Conservation (phyloP, 257 asterid genomes). For the Thymus mandschuricus region DNA sequence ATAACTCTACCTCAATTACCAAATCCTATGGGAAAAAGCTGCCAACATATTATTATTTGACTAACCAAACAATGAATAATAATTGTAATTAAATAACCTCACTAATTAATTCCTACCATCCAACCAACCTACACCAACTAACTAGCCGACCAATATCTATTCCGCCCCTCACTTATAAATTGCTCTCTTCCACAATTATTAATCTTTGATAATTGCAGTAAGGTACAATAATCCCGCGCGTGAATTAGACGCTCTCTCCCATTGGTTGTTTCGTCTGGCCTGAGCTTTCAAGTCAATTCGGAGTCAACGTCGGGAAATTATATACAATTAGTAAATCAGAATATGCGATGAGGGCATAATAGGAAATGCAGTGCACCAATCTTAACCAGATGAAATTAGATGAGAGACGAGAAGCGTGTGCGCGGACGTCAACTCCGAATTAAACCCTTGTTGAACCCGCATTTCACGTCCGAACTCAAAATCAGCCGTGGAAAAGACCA, state of each 20-base stretch:
- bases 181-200: no score
- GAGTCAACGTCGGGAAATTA: no score
- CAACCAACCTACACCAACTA: slow-evolving; percentile 50
- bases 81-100: slow-evolving; percentile 27
- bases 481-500: not conserved
- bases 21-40: slow-evolving; percentile 17
- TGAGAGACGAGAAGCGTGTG: not conserved
- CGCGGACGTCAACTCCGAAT: slow-evolving; percentile 24
- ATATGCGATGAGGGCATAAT: not conserved
- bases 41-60: slow-evolving; percentile 23
- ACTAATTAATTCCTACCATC: slow-evolving; percentile 48
- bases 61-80: slow-evolving; percentile 6
- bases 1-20: slow-evolving; percentile 1
- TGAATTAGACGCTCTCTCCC: no score
- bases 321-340: no score
- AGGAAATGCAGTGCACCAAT: not conserved
- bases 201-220: no score
- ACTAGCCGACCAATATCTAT: slow-evolving; percentile 36
- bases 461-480: slow-evolving; percentile 20
- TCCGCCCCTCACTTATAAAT: no score
- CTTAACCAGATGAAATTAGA: not conserved
- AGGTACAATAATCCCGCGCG: no score
- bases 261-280: no score
- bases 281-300: no score
- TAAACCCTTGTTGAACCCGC: not conserved